Conservation (phyloP, 1,139 yeast genomes). For the Pichia sp. region DNA sequence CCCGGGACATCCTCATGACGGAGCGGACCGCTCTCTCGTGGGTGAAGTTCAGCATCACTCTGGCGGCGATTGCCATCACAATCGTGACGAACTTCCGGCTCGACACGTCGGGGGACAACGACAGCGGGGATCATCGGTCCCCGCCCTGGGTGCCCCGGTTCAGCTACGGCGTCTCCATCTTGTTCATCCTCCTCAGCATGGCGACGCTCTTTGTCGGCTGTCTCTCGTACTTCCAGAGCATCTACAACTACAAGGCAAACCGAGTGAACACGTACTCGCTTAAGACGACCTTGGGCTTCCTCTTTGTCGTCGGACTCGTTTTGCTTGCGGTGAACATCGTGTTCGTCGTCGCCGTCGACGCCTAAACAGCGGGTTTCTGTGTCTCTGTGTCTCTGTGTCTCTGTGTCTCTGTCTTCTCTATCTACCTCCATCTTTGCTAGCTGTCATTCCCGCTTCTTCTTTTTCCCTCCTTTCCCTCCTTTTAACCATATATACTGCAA, state of each 20-base stretch:
- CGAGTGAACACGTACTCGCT: constrained; percentile 42
- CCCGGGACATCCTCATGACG: constrained; percentile 58
- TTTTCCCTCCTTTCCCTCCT: neutral
- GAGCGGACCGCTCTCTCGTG: constrained; percentile 56
- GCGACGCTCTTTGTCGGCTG: constrained; percentile 40
- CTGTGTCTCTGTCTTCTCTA: neutral
- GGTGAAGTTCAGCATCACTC: constrained; percentile 46
- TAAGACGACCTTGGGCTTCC: constrained; percentile 37
- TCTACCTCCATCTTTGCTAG: no score
- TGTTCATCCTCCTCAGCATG: constrained; percentile 39
- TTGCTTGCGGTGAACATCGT: constrained; percentile 42
- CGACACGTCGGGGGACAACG: constrained; percentile 29
- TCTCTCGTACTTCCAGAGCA: constrained; percentile 43
- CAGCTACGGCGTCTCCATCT: constrained; percentile 34
- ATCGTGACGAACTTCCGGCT: constrained; percentile 48
- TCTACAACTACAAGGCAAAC: constrained; percentile 42
- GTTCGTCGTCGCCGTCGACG: constrained; percentile 14
- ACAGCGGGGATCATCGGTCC: neutral
- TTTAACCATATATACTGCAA: no score
- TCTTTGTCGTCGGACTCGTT: constrained; percentile 39
- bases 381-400: neutral
- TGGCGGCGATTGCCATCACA: constrained; percentile 50
- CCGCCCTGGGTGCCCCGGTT: constrained; percentile 21
- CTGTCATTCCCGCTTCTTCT: no score
- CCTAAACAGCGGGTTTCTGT: neutral